Percentiles rank a stretch among this genome's conserved stretches.
Evolutionary conservation across 768 basidiomycete genomes (phyloP).

Genomic region (Gymnopilus dilepis): DNA sequence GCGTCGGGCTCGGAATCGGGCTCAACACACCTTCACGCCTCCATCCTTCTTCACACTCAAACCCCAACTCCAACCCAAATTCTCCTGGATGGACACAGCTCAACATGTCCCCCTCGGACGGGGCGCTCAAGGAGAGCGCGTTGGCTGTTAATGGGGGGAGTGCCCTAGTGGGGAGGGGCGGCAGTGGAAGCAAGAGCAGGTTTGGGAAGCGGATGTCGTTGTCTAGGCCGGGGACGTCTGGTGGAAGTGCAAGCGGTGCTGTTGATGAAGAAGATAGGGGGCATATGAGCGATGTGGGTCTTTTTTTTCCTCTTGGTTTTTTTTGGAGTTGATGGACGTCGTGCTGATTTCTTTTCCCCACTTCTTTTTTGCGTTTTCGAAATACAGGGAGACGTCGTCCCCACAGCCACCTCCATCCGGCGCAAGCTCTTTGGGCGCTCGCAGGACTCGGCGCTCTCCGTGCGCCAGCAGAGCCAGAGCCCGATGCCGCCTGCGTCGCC

Average conservation of each 20-base stretch:
- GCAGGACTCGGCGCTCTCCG: conserved; percentile 41
- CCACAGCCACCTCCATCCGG: conserved; percentile 45
- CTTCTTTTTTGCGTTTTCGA: too few species aligned
- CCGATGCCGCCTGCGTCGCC: conserved; percentile 36
- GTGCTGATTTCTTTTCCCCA: background rate
- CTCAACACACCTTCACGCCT: conserved; percentile 15
- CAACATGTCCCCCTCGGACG: conserved; percentile 65
- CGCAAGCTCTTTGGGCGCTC: conserved; percentile 70
- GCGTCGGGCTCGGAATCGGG: conserved; percentile 31
- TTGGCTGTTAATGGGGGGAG: too few species aligned
- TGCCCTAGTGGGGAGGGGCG: too few species aligned
- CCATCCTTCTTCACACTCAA: background rate
- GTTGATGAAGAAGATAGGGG: conserved; percentile 57
- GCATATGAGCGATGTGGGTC: conserved; percentile 71
- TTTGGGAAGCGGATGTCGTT: conserved; percentile 38
- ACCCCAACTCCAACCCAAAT: background rate
- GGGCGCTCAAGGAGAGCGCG: conserved; percentile 50
- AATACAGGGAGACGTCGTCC: conserved; percentile 56
- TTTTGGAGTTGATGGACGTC: background rate
- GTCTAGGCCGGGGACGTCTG: conserved; percentile 19
- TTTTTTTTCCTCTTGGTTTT: conserved; percentile 8
- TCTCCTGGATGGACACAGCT: conserved; percentile 40
- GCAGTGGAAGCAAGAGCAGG: too few species aligned
- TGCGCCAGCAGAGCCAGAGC: conserved; percentile 14
- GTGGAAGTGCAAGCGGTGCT: conserved; percentile 17